Base-by-base conservation (phyloP, 2,329 filamentous ascomycete species). In the Botryotinia narcissicola region DNA sequence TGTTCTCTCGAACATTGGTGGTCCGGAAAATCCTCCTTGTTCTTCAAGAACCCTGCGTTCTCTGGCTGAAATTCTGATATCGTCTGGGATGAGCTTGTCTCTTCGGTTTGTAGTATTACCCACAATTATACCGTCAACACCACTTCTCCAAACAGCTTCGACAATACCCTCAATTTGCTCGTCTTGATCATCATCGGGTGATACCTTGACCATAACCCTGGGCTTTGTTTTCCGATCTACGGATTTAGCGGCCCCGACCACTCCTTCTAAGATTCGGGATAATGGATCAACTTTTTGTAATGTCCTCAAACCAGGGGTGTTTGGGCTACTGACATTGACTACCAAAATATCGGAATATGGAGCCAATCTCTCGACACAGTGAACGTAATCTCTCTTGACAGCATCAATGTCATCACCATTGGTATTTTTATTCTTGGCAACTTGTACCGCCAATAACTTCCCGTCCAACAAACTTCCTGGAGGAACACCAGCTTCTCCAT, bases 171-270 rank as follows among this genome's bases (percentile, higher is more conserved):
- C 88, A 75, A 99, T 89, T 81, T 99, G 94, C 73, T 90, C 86
- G 70, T 94, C 90, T 32, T 92, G 90, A 81, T 98, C 94, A 83
- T 98, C 96, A 78, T 99, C 96, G 0, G 96, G 96, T 74, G 93
- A 97, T 32, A 99, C 95, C 85, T 99, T 99, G 79, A 99, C 96
- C 93, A 99, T 97, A 73, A 99, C 93, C 73, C 86, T 90, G 0
- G 93, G 93, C 80, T 91, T 93, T 0, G 87, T 89, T 81, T 89
- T 92, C 77, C 95, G 87, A 42, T 92, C 86, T 20, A 92, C 87
- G 75, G 86, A 85, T 77, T 88, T 85, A 0, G 94, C 94, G 72
- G 95, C 93, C 25, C 89, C 86, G 2, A 98, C 95, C 0, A 98
- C 95, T 0, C 93, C 93, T 16, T 87, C 88, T 59, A 99, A 84